These are phyloP conservation scores for Picochlorum sp. DNA, from an alignment of 139 green algal genomes.

Conservation along the genomic window DNA sequence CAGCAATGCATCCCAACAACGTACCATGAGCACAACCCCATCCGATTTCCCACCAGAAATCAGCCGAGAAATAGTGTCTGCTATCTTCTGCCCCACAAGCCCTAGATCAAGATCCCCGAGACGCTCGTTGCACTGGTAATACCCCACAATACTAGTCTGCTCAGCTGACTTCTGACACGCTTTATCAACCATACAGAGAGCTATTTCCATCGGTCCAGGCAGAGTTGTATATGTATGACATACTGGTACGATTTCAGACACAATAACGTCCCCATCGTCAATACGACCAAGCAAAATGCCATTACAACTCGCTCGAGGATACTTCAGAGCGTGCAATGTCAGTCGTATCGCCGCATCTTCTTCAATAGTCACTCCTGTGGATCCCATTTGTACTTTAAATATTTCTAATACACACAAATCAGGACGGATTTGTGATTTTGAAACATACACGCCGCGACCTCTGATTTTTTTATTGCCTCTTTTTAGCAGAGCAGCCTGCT, in stretches of 20 bases:
- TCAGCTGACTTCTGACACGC: conserved; percentile 14
- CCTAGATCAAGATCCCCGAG: conserved; percentile 47
- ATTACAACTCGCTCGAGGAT: background rate
- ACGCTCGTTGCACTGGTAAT: conserved; percentile 66
- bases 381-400: too few relatives aligned
- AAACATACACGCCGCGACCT: too few relatives aligned
- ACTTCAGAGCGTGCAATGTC: background rate
- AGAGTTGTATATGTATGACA: conserved; percentile 51
- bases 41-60: background rate
- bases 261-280: too few relatives aligned
- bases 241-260: conserved; percentile 35
- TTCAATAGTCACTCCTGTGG: background rate
- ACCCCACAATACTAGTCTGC: conserved; percentile 50
- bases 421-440: too few relatives aligned
- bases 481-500: too few relatives aligned
- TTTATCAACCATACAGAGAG: conserved; percentile 38
- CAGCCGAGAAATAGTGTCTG: conserved; percentile 37
- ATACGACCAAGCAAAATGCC: background rate
- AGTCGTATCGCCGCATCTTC: background rate
- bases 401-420: too few relatives aligned
- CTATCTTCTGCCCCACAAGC: conserved; percentile 35
- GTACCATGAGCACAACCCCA: conserved; percentile 16
- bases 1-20: background rate
- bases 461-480: too few relatives aligned
- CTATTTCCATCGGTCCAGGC: conserved; percentile 46